Conservation (phyloP, 2,329 filamentous ascomycete species). For the Aspergillus amoenus region DNA sequence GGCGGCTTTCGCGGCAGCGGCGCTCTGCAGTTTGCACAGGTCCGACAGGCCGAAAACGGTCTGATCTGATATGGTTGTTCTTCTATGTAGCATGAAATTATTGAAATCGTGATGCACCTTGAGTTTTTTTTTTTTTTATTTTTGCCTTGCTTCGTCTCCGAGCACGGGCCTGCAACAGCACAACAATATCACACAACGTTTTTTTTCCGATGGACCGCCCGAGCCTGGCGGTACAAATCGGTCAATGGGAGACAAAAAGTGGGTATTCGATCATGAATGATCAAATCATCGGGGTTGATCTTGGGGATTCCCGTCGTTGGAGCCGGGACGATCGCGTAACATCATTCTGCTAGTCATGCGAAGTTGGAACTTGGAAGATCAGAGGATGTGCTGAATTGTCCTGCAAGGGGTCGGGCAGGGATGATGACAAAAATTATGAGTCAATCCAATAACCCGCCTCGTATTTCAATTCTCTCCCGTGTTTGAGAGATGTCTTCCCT, state of each 20-base stretch:
- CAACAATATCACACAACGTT: too few species aligned
- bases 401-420: background rate
- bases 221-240: background rate
- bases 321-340: background rate
- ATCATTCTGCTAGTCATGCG: background rate
- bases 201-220: background rate
- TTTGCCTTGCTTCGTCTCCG: background rate
- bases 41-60: background rate
- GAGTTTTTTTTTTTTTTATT: background rate
- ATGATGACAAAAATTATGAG: background rate
- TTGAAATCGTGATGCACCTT: background rate
- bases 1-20: slow-evolving; percentile 7
- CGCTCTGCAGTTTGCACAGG: background rate
- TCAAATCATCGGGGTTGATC: background rate
- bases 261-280: background rate
- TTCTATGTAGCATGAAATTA: background rate
- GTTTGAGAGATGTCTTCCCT: too few species aligned
- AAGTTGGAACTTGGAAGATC: background rate
- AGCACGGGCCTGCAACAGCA: background rate
- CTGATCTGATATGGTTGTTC: background rate
- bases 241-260: background rate
- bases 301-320: background rate
- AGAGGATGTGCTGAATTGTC: background rate
- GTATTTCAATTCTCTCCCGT: too few species aligned
- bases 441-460: background rate